Evolutionary conservation across 768 basidiomycete genomes (phyloP), one percentile per base, ranked within the genome.

Genomic region (Phaeotremella skinneri): DNA sequence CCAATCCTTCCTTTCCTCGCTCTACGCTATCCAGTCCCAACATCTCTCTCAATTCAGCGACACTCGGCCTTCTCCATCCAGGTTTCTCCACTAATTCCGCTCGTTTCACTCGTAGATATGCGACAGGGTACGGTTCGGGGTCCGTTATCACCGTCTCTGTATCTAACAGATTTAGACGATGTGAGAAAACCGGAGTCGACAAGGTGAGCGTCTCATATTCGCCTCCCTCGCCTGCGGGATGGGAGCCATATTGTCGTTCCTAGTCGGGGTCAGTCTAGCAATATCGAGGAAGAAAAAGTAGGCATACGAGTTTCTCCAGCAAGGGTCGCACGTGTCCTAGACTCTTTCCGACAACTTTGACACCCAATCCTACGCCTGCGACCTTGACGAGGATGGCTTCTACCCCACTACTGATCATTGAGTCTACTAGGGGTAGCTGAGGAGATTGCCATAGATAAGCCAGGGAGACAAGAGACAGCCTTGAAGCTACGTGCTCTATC

Each of bases 161-260:
- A 45, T 85, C 83, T 31, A 78, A 81, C 86, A 97, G 73, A 5
- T 79, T 73, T 32, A 99, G 87, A 9, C 82, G 81, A 37, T 82
- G 82, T 65, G 90, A 89, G 83, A 93, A 98, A 13, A 94, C 70
- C 0, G 93, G 90, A 61, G 88, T 89, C 65, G 96, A 90, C 13
- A 92, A 79, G 0, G 94, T 97, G 57, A 98, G 80, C 0, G 87
- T 90, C 74, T 99, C 96, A 76, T 97, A 99, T 79, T 99, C 96
- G 1, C 96, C 96, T 1, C 96, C 96, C 79, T 99, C 96, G 9
- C 96, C 96, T 62, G 94, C 97, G 1, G 94, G 83, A 72, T 99
- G 96, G 0, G 88, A 86, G 3, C 92, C 92, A 68, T 91, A 99
- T 26, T 84, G 77, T 9, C 78, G 71, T 73, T 93, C 90, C 90